phyloP scores from a whole-genome alignment of 2,329 filamentous ascomycete genomes.

The Neofusicoccum umdonicola region DNA sequence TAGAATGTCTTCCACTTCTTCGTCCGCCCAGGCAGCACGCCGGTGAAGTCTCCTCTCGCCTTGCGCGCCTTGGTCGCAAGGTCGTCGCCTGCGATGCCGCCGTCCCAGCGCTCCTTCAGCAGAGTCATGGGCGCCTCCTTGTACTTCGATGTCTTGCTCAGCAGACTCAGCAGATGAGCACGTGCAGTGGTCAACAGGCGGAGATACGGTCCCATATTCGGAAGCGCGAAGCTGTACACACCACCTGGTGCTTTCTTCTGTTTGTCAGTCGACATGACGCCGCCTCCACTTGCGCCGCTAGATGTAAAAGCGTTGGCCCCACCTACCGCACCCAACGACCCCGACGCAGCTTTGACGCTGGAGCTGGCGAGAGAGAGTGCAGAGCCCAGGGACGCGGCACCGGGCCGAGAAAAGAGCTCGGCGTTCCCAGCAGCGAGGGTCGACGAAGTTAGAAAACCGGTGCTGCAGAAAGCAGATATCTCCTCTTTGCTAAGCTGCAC shows the following conservation, averaged over 20 bases:
- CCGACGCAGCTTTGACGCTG: constrained; percentile 62
- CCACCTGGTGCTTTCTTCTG: background rate
- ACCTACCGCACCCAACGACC: constrained; percentile 67
- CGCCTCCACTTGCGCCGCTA: constrained; percentile 52
- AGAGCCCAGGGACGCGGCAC: constrained; percentile 45
- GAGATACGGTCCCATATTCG: constrained; percentile 65
- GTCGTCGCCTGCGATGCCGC: constrained; percentile 54
- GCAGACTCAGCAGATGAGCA: constrained; percentile 58
- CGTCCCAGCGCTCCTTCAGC: constrained; percentile 69
- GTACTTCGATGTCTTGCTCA: constrained; percentile 58
- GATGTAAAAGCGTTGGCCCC: constrained; percentile 63
- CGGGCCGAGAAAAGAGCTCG: constrained; percentile 43
- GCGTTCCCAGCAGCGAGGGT: constrained; percentile 37
- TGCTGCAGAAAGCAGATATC: constrained; percentile 58
- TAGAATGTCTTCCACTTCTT: constrained; percentile 70
- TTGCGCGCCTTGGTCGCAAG: constrained; percentile 49
- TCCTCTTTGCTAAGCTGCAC: constrained; percentile 47
- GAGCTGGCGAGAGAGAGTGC: constrained; percentile 62
- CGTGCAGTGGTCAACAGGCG: constrained; percentile 63
- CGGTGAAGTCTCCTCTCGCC: constrained; percentile 55
- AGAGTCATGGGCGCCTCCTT: constrained; percentile 62
- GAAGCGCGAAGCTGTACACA: constrained; percentile 55
- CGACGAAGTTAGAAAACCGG: constrained; percentile 64
- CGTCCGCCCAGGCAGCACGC: constrained; percentile 60
- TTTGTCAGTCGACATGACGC: constrained; percentile 13